These are phyloP conservation scores for Tetradesmus lagerheimii DNA, from an alignment of 139 green algal genomes.

Conservation along the genomic window DNA sequence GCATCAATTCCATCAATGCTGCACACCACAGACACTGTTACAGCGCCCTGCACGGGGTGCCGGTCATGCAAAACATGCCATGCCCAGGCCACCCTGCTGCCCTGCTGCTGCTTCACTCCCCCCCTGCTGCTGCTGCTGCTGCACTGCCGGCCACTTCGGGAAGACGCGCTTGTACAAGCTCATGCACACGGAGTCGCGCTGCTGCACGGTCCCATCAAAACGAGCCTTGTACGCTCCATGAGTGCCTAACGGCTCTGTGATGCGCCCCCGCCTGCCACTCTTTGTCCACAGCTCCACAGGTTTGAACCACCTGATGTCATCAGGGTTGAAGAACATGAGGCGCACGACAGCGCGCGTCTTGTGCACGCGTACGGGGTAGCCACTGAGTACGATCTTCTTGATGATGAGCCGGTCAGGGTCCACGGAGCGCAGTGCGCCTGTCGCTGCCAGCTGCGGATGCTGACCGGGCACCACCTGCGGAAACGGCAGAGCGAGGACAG, in stretches of 20 bases:
- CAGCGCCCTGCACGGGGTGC: too few species aligned
- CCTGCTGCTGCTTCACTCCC: neutral
- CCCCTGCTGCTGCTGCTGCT: constrained; percentile 9
- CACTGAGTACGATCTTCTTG: constrained; percentile 89
- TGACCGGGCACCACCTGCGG: constrained; percentile 26
- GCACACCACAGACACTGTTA: too few species aligned
- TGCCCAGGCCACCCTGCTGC: constrained; percentile 17
- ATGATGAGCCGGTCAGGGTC: constrained; percentile 92
- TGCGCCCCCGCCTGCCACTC: constrained; percentile 88
- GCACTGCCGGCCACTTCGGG: constrained; percentile 86
- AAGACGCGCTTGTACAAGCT: constrained; percentile 98
- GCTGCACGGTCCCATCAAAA: constrained; percentile 93
- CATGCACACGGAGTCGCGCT: constrained; percentile 94
- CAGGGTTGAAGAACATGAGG: constrained; percentile 97
- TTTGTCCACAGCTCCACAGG: constrained; percentile 97
- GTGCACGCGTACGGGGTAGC: constrained; percentile 89
- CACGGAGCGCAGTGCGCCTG: constrained; percentile 74
- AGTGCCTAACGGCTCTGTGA: constrained; percentile 95
- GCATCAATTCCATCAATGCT: too few species aligned
- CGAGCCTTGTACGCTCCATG: constrained; percentile 96
- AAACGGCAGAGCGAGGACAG: neutral
- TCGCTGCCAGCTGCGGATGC: constrained; percentile 60
- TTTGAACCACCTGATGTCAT: constrained; percentile 94
- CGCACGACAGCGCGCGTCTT: constrained; percentile 92
- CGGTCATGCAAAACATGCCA: constrained; percentile 35